Evolutionary conservation across 805 yeast species (phyloP).

Genomic region (Pichia nanzhaoensis): DNA sequence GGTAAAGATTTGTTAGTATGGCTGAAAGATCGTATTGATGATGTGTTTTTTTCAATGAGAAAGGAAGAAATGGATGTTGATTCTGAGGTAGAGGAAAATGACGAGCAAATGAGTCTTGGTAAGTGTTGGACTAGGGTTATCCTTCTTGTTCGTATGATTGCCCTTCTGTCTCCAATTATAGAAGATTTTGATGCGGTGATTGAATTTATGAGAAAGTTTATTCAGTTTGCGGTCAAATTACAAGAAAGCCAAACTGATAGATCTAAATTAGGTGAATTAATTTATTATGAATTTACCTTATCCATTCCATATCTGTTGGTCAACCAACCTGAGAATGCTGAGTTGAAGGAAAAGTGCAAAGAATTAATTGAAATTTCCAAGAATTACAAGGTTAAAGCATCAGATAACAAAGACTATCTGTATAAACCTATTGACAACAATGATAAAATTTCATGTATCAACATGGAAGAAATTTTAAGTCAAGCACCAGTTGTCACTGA

Average conservation of each 20-base stretch:
- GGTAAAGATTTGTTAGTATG: conserved; percentile 66
- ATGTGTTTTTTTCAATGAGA: conserved; percentile 32
- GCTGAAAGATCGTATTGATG: conserved; percentile 59
- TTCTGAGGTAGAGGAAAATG: not conserved
- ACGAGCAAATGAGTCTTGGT: conserved; percentile 9
- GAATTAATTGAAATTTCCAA: conserved; percentile 41
- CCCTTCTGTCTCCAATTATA: conserved; percentile 58
- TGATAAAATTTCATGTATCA: not conserved
- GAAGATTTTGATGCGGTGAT: conserved; percentile 32
- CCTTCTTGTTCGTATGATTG: conserved; percentile 61
- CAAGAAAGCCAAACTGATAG: conserved; percentile 39
- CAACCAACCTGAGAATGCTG: conserved; percentile 21
- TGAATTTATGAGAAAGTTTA: conserved; percentile 45
- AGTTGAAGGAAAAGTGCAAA: conserved; percentile 31
- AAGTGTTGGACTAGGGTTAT: conserved; percentile 60
- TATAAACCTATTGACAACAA: conserved; percentile 33
- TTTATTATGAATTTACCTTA: conserved; percentile 54
- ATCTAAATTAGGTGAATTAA: conserved; percentile 58
- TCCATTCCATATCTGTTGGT: conserved; percentile 51
- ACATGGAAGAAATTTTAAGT: conserved; percentile 5
- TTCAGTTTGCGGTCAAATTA: conserved; percentile 49
- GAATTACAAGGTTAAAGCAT: conserved; percentile 13
- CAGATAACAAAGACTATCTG: conserved; percentile 22
- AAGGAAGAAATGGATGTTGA: conserved; percentile 4
- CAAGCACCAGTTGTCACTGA: conserved; percentile 41